Evolutionary conservation across 2,329 filamentous ascomycete genomes (phyloP), one percentile per base, ranked within the genome.

Genomic region (Chrysosporium queenslandicum): DNA sequence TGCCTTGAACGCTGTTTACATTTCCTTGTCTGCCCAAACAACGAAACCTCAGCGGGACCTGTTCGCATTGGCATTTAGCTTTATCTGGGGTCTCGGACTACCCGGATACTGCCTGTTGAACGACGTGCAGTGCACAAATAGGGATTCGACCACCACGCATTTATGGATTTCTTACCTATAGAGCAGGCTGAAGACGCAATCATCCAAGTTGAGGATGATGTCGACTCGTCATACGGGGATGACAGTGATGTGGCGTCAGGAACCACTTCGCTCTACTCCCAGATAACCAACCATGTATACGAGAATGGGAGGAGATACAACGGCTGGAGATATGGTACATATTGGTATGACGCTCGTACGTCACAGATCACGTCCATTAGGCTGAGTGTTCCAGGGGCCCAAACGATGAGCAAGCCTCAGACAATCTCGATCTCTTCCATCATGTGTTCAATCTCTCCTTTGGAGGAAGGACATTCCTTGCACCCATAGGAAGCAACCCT

Each of bases 341-440:
- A 52, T 30, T 52, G 50, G 50, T 51, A 51, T 46, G 50, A 46
- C 8, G 47, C 37, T 41, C 18, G 40, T 1, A n/a, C 4, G 11
- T 37, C 27, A 29, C 36, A 32, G 12, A 9, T 32, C 9, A 16
- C 20, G 14, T 6, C 18, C 48, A 27, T 23, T 16, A 34, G 25
- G 20, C 48, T 50, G 40, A 50, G 14, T 43, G 8, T 43, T 34
- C 30, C 40, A 43, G 40, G 40, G 40, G 40, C 36, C 67, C 67
- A 5, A 68, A 69, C 37, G 67, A 68, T 25, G 61, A 66, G 14
- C 58, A 55, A 42, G 67, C 67, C 50, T 64, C 66, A 53, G 64
- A 68, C 32, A 63, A 65, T 12, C 57, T 67, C 27, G 66, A 69
- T 50, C 58, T 68, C 12, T 59, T 67, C 18, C 65, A 69, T 51